phyloP scores from a whole-genome alignment of 352 stramenopile species.

The Thalassiosira livingstoniorum region DNA sequence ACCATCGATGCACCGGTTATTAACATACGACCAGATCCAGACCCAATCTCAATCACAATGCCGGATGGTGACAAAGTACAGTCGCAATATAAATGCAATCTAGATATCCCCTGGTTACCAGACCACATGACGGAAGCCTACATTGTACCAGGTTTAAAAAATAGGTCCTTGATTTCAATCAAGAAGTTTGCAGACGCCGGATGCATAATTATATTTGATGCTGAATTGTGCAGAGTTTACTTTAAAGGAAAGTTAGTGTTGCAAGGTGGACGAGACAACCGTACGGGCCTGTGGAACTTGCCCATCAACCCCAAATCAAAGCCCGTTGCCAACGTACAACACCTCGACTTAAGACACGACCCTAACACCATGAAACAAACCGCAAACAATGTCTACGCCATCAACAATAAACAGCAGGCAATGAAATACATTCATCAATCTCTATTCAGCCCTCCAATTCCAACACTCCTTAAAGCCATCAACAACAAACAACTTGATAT shows the following conservation, averaged over 20 bases:
- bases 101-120: constrained; percentile 38
- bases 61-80: constrained; percentile 14
- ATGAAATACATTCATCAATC: constrained; percentile 25
- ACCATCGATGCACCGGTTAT: constrained; percentile 7
- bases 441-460: constrained; percentile 1
- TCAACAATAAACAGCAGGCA: constrained; percentile 2
- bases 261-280: constrained; percentile 1
- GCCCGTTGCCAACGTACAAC: too few species aligned
- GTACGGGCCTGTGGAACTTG: not conserved
- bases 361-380: not conserved
- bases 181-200: constrained; percentile 28
- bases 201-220: too few species aligned
- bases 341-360: too few species aligned
- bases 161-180: constrained; percentile 28
- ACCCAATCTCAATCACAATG: constrained; percentile 29
- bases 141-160: constrained; percentile 33
- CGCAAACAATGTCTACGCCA: not conserved
- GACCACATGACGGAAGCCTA: constrained; percentile 19
- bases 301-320: constrained; percentile 1
- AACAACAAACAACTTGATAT: not conserved
- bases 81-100: constrained; percentile 33
- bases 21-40: constrained; percentile 4
- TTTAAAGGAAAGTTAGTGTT: constrained; percentile 18
- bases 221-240: too few species aligned
- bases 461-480: constrained; percentile 18